A percentile compares a stretch with the other conserved stretches of the same genome.
Conservation (phyloP, 2,329 filamentous ascomycete genomes). For the Venturia aucupariae region DNA sequence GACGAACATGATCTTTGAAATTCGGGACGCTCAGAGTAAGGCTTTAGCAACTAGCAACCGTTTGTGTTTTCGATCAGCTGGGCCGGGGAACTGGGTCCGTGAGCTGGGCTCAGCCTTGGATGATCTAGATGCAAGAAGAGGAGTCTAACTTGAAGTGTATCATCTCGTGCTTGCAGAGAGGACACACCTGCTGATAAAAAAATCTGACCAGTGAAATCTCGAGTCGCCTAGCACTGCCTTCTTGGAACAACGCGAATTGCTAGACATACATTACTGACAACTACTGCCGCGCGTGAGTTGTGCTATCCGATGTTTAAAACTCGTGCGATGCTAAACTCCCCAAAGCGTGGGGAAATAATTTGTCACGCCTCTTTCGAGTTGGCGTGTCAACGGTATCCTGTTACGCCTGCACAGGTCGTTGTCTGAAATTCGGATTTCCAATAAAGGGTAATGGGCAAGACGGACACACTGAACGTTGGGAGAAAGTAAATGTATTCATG, state of each 20-base stretch:
- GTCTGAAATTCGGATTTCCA: no score
- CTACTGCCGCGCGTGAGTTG: background rate
- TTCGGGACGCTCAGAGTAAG: background rate
- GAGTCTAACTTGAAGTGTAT: background rate
- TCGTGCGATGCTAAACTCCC: background rate
- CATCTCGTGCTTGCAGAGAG: background rate
- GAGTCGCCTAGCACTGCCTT: background rate
- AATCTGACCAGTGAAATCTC: background rate
- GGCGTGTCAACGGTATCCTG: background rate
- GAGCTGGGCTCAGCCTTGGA: background rate
- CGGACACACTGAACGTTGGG: background rate
- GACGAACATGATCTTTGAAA: no score
- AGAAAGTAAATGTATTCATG: constrained; percentile 16
- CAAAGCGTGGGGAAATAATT: background rate
- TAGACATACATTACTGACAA: background rate
- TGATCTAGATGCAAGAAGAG: background rate
- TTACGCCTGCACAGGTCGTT: no score
- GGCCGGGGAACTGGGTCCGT: background rate
- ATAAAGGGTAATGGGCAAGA: no score
- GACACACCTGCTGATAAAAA: background rate
- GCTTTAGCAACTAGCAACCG: background rate
- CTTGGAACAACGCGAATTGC: background rate
- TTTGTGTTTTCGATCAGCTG: background rate
- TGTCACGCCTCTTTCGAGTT: background rate
- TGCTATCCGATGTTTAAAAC: background rate